Conservation (phyloP, 208 protist genomes). For the Porcisia deanei region DNA sequence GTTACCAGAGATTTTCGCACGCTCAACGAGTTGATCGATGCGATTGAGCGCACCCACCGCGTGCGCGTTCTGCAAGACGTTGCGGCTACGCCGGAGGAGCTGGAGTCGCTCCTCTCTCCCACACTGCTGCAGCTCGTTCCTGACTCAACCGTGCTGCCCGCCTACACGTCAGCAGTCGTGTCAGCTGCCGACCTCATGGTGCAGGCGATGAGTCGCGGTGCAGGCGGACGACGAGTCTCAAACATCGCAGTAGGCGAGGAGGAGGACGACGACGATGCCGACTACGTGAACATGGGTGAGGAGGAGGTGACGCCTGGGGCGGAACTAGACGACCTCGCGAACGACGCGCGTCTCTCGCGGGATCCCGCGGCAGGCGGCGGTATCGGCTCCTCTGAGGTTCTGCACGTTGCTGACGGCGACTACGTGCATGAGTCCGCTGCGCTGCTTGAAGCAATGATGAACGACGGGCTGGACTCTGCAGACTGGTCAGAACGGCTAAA, state of each 20-base stretch:
- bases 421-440: constrained; percentile 71
- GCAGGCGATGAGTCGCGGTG: constrained; percentile 53
- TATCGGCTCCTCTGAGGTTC: neutral
- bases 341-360: constrained; percentile 38
- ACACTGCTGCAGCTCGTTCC: constrained; percentile 85
- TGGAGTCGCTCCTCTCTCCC: constrained; percentile 77
- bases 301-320: constrained; percentile 41
- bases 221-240: constrained; percentile 3
- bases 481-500: constrained; percentile 22
- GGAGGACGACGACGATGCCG: constrained; percentile 37
- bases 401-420: constrained; percentile 48
- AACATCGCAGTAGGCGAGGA: constrained; percentile 25
- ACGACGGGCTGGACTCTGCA: constrained; percentile 44
- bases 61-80: constrained; percentile 78
- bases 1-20: constrained; percentile 74
- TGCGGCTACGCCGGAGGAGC: constrained; percentile 64
- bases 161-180: constrained; percentile 66
- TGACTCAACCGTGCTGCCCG: constrained; percentile 74
- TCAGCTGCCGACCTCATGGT: constrained; percentile 69
- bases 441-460: constrained; percentile 77
- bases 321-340: constrained; percentile 59
- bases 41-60: constrained; percentile 49
- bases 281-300: constrained; percentile 44
- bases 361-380: constrained; percentile 18
- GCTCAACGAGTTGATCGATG: constrained; percentile 71